Conservation (phyloP, 1,284 basidiomycete genomes). For the Pterula multifida region DNA sequence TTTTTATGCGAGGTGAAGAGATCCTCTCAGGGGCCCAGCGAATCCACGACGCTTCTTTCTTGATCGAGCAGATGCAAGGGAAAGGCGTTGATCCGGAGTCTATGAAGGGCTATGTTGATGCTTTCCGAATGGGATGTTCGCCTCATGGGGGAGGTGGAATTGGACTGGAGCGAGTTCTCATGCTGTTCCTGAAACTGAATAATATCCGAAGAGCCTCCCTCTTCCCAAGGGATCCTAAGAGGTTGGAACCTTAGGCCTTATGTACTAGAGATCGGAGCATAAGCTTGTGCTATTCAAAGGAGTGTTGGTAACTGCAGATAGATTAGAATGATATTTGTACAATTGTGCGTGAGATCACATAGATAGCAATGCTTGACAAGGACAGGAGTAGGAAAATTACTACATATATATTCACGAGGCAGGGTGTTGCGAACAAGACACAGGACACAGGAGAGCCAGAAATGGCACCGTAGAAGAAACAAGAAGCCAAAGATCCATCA, state of each 20-base stretch:
- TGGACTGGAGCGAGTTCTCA: constrained; percentile 89
- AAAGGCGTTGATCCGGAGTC: constrained; percentile 76
- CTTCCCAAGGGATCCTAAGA: constrained; percentile 92
- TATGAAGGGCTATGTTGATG: constrained; percentile 89
- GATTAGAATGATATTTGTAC: neutral
- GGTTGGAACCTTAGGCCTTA: constrained; percentile 58
- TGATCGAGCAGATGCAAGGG: constrained; percentile 75
- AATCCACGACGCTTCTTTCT: constrained; percentile 81
- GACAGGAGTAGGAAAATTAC: neutral
- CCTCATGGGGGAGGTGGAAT: constrained; percentile 83
- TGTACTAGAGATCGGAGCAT: too few relatives aligned
- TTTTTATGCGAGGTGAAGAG: constrained; percentile 99
- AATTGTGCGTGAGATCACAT: neutral
- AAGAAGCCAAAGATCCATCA: neutral
- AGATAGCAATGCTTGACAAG: constrained; percentile 1
- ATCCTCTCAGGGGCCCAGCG: constrained; percentile 97
- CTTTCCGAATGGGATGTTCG: constrained; percentile 88
- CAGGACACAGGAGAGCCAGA: neutral
- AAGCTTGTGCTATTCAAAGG: too few relatives aligned
- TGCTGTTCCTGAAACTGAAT: constrained; percentile 90
- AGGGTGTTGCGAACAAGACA: neutral
- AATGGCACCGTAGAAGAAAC: neutral
- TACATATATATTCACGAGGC: neutral
- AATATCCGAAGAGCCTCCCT: constrained; percentile 91
- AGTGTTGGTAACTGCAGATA: too few relatives aligned